Conservation (phyloP, 2,329 filamentous ascomycete species). For the Alternaria sp. region DNA sequence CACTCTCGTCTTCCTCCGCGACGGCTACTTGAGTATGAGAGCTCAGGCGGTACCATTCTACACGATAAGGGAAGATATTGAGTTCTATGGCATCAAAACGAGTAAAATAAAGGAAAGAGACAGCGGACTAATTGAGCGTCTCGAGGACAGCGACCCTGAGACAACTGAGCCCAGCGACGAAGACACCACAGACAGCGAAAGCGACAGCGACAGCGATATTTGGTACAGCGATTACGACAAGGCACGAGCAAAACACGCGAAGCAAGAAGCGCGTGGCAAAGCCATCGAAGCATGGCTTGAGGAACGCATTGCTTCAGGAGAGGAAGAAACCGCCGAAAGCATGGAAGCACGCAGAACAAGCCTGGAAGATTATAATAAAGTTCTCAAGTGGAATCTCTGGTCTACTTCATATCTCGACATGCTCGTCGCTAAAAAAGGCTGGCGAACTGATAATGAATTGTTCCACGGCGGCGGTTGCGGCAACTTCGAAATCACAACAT, state of each 20-base stretch:
- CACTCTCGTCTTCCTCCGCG: background rate
- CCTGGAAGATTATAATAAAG: background rate
- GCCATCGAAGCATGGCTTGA: background rate
- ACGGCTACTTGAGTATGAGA: background rate
- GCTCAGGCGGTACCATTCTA: too few relatives aligned
- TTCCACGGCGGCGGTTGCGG: background rate
- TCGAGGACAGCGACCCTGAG: background rate
- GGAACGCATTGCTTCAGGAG: background rate
- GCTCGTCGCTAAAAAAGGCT: background rate
- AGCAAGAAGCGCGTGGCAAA: background rate
- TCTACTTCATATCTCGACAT: background rate
- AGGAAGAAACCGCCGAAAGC: background rate
- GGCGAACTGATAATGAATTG: background rate
- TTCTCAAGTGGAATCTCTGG: too few relatives aligned
- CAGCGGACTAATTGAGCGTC: background rate
- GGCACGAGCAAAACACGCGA: background rate
- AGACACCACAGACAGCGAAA: background rate
- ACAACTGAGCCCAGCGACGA: background rate
- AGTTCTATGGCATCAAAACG: background rate
- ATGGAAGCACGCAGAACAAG: background rate
- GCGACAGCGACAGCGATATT: background rate
- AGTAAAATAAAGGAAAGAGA: background rate
- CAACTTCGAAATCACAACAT: background rate
- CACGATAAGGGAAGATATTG: background rate
- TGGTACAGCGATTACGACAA: background rate